Evolutionary conservation across 495 filamentous ascomycete species (phyloP), one percentile per base, ranked within the genome.

Genomic region (Viridothelium virens): DNA sequence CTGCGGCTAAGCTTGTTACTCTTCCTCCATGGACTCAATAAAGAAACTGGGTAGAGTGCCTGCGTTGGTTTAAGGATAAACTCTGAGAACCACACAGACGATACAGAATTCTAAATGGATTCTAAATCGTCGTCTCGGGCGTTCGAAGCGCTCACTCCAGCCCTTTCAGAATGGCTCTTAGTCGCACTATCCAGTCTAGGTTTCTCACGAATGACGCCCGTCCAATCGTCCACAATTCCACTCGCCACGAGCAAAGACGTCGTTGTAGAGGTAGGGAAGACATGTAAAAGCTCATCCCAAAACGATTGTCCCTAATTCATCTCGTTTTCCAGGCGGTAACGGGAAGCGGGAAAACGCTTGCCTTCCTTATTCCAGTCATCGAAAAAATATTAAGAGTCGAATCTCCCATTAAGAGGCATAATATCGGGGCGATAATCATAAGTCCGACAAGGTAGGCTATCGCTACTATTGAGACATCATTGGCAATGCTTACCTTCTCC

Each of bases 221-320:
- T 97, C 16, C 94, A 98, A 75, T 90, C 92, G 33, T 92, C 89
- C n/a, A 88, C 89, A 16, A 91, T 97, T 69, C 92, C 93, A 11
- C 83, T 96, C 16, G 96, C 97, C 75, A 86, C 91, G 77, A 87
- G 86, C 7, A 91, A 97, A 76, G 97, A 97, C 71, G 94, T 97
- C 78, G 92, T 97, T 0, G 93, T 97, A 2, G 25, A 25, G 25
- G 93, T 97, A 70, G 3, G 72, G 3, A 47, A 2, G 59, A 36
- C 7, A 37, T 38, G 59, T 36, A 33, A 4, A 12, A 36, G 25
- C 16, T 10, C 18, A 31, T 44, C 39, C n/a, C 61, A 38, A 46
- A 12, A 56, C 67, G 5, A n/a, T 4, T 1, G 18, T 63, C 25
- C 1, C 18, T 63, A 25, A 46, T 31, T 31, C 31, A 6, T 36